Evolutionary conservation across 2,329 filamentous ascomycete genomes (phyloP).

Genomic region (Neonectria magnoliae): DNA sequence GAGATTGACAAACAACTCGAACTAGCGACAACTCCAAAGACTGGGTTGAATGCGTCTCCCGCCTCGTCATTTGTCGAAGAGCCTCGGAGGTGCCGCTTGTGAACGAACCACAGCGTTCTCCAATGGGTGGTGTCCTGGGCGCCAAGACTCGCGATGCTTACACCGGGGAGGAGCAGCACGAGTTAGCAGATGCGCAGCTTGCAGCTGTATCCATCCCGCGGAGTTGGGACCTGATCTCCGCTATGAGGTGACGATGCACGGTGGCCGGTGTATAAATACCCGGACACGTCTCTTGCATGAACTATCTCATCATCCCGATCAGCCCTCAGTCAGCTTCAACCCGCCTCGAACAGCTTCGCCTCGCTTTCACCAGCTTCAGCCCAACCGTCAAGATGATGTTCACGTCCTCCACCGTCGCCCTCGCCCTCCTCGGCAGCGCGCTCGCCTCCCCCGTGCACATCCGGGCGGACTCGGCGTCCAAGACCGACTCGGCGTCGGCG

Average conservation of each 20-base stretch:
- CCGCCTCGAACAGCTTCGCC: conserved; percentile 4
- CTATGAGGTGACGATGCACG: neutral
- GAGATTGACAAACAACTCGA: conserved; percentile 5
- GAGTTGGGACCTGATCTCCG: conserved; percentile 7
- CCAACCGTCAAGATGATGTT: conserved; percentile 39
- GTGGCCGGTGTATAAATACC: conserved; percentile 34
- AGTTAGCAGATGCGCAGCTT: neutral
- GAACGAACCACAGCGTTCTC: neutral
- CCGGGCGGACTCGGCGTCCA: conserved; percentile 36
- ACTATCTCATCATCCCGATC: conserved; percentile 25
- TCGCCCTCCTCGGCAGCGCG: conserved; percentile 33
- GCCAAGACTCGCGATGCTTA: neutral
- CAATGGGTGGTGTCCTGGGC: no score
- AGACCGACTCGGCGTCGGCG: conserved; percentile 30
- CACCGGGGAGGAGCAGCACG: neutral
- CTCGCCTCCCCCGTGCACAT: conserved; percentile 44
- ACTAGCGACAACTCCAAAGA: neutral
- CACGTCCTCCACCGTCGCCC: conserved; percentile 36
- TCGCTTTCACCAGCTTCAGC: conserved; percentile 4
- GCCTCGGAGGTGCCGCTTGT: conserved; percentile 4
- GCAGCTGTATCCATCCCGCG: neutral
- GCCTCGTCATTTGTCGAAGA: conserved; percentile 21
- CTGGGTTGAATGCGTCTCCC: neutral
- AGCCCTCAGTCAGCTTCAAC: conserved; percentile 14
- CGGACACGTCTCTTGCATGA: conserved; percentile 16